These are phyloP conservation scores for Acorus calamus DNA, from an alignment of 106 monocot species.

Conservation along the genomic window DNA sequence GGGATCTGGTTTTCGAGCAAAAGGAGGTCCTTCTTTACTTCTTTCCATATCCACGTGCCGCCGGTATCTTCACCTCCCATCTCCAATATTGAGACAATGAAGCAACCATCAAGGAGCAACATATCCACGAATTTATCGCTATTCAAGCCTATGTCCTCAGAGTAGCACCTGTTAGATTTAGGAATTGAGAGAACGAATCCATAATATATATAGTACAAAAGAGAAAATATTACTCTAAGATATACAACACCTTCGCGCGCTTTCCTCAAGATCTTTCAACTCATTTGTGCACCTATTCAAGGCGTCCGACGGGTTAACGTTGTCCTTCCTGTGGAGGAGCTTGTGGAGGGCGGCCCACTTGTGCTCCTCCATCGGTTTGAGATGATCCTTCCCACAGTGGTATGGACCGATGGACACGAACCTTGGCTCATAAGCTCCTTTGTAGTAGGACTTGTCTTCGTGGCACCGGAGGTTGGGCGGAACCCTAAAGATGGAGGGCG, in stretches of 20 bases:
- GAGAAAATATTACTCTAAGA: too few relatives aligned
- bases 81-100: slow-evolving; percentile 1
- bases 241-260: slow-evolving; percentile 3
- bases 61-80: too few relatives aligned
- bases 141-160: background rate
- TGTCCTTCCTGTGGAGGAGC: background rate
- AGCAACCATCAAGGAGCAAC: slow-evolving; percentile 27
- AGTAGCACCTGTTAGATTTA: slow-evolving; percentile 6
- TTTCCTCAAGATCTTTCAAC: slow-evolving; percentile 1
- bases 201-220: too few relatives aligned
- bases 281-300: background rate
- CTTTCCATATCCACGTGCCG: background rate
- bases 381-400: slow-evolving; percentile 17
- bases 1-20: slow-evolving; percentile 6
- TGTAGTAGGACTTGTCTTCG: too few relatives aligned
- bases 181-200: too few relatives aligned
- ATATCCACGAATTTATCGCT: slow-evolving; percentile 17
- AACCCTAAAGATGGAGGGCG: too few relatives aligned
- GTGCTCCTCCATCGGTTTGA: slow-evolving; percentile 27
- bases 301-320: background rate
- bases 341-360: slow-evolving; percentile 18
- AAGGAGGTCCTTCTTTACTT: slow-evolving; percentile 16
- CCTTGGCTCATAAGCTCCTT: slow-evolving; percentile 22
- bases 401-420: slow-evolving; percentile 41
- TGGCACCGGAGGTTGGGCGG: too few relatives aligned